These are phyloP conservation scores for Myxozyma vanderwaltii DNA, from an alignment of 805 yeast genomes.

Conservation along the genomic window DNA sequence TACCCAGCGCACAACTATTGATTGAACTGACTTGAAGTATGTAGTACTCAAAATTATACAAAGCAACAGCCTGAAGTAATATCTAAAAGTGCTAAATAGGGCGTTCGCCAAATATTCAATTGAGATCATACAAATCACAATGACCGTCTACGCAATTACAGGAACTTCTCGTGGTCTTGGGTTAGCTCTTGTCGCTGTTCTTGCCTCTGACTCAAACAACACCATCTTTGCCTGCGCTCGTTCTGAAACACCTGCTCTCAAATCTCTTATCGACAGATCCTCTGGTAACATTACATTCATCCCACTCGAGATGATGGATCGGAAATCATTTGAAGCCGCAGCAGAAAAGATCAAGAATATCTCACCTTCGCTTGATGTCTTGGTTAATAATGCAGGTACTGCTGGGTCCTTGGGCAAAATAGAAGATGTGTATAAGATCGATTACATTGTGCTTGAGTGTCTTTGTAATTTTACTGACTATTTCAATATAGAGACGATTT, in stretches of 20 bases:
- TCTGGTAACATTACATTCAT: not conserved
- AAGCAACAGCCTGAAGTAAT: too few relatives aligned
- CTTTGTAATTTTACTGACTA: not conserved
- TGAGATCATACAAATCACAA: not conserved
- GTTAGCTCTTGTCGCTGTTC: not conserved
- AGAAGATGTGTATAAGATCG: not conserved
- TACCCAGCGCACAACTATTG: too few relatives aligned
- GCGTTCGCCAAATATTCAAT: too few relatives aligned
- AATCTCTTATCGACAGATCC: not conserved
- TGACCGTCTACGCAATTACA: not conserved
- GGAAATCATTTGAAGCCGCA: not conserved
- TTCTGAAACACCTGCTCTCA: not conserved
- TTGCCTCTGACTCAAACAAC: not conserved
- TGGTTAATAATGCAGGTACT: conserved; percentile 13
- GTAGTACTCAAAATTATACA: too few relatives aligned
- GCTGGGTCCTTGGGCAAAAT: not conserved
- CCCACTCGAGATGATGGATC: not conserved
- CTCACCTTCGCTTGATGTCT: conserved; percentile 6
- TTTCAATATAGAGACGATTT: not conserved
- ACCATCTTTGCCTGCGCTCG: not conserved
- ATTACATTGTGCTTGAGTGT: not conserved
- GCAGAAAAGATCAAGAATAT: not conserved
- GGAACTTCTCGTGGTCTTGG: not conserved
- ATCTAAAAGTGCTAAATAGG: too few relatives aligned
- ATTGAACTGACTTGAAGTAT: too few relatives aligned